Base-by-base conservation (phyloP, 768 basidiomycete genomes). In the Suillus weaverae region DNA sequence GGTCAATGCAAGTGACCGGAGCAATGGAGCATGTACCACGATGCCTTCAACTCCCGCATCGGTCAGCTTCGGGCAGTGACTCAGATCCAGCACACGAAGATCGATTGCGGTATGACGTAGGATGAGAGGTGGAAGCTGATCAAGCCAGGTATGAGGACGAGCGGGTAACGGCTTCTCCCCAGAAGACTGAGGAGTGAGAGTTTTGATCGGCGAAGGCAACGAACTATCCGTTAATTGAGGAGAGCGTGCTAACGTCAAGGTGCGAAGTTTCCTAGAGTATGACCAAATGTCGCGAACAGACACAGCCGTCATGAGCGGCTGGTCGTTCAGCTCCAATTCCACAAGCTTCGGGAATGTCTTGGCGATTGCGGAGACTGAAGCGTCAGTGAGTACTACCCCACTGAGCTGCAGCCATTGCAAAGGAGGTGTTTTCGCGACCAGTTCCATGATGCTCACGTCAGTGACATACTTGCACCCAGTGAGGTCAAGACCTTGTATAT, bases 261-360 rank as follows among this genome's bases (percentile, higher is more conserved):
- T 86, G 9, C 92, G 83, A 61, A 98, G 80, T 72, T 87, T 91
- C 67, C 91, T 86, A 53, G 90, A 90, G 76, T 88, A 92, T 36
- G 84, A 82, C 84, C 95, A 90, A n/a, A 97, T 81, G 71, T 94
- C 92, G 43, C 90, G 86, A 39, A 94, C 81, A 0, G 92, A 87
- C 54, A 83, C 73, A 7, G 85, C 84, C 9, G 90, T 91, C 62
- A 97, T 70, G 46, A 87, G 80, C 11, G 85, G 84, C 66, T 94
- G 87, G 70, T 84, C 84, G 70, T 79, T 86, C 43, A 96, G 78
- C 72, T 97, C 95, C 66, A 97, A 80, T 75, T 96, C 95, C 62
- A 90, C 79, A 32, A 97, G 85, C 65, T 85, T 84, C 5, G 91
- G 87, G 72, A 92, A 94, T 11, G 86, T 82, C 62, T 86, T 88